phyloP scores from a whole-genome alignment of 768 basidiomycete species.

The Agrocybe chaxingu region DNA sequence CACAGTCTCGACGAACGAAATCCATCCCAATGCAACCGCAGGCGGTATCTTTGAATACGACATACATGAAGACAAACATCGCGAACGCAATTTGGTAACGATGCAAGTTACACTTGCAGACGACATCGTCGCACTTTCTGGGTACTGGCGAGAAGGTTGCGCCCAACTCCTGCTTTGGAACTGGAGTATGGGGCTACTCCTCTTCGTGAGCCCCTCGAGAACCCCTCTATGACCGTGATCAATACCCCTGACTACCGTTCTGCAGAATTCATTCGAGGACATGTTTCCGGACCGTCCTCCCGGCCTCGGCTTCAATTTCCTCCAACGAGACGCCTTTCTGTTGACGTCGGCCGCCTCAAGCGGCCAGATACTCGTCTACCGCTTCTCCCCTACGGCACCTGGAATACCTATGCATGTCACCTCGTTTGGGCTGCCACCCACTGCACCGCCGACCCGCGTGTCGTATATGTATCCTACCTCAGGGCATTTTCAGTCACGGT shows the following conservation, averaged over 20 bases:
- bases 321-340: no score
- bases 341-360: no score
- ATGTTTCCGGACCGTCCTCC: no score
- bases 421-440: no score
- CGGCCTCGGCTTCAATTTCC: no score
- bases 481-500: no score
- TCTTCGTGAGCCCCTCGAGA: conserved; percentile 2
- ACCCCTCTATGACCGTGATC: neutral
- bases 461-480: no score
- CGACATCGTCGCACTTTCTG: conserved; percentile 4
- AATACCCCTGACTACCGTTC: neutral
- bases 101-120: conserved; percentile 1
- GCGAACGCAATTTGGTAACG: neutral
- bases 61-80: neutral
- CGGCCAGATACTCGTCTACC: no score
- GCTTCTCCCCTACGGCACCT: no score
- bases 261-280: neutral
- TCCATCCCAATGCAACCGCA: neutral
- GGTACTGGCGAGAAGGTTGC: neutral
- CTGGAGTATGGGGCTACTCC: conserved; percentile 2
- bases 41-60: neutral
- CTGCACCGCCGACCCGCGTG: no score
- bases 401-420: no score
- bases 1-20: conserved; percentile 3
- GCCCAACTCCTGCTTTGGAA: conserved; percentile 7